Conservation (phyloP, 1,284 basidiomycete genomes). For the Pterula multifida region DNA sequence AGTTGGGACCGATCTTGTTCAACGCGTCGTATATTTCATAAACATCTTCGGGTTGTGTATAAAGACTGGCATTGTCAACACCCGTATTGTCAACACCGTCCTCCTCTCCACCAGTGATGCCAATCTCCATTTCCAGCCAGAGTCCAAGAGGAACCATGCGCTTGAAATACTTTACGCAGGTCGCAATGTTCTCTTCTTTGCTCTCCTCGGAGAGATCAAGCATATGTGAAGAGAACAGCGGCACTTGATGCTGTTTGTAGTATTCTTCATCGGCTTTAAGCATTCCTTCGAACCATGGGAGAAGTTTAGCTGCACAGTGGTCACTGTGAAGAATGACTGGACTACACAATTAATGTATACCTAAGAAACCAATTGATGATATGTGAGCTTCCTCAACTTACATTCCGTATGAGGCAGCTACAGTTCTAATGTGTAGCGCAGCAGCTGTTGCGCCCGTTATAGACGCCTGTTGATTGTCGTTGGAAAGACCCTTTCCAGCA, state of each 20-base stretch:
- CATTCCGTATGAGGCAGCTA: slow-evolving; percentile 87
- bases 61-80: slow-evolving; percentile 89
- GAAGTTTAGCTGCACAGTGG: slow-evolving; percentile 97
- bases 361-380: slow-evolving; percentile 6
- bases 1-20: slow-evolving; percentile 82
- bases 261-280: slow-evolving; percentile 93
- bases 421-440: slow-evolving; percentile 84
- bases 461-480: slow-evolving; percentile 96
- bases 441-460: slow-evolving; percentile 87
- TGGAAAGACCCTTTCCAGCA: slow-evolving; percentile 92
- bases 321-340: slow-evolving; percentile 98
- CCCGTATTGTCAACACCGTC: slow-evolving; percentile 96
- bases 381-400: slow-evolving; percentile 44
- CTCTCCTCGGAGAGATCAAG: slow-evolving; percentile 97
- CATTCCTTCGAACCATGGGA: slow-evolving; percentile 99
- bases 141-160: slow-evolving; percentile 88
- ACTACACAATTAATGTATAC: too few species aligned
- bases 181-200: slow-evolving; percentile 95
- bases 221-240: slow-evolving; percentile 99
- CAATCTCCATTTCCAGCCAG: slow-evolving; percentile 99
- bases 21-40: slow-evolving; percentile 87
- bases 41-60: slow-evolving; percentile 97
- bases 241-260: slow-evolving; percentile 81
- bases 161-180: slow-evolving; percentile 90
- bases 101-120: slow-evolving; percentile 99